phyloP scores from a whole-genome alignment of 2,329 filamentous ascomycete genomes.

The Rhinocladiella mackenziei region DNA sequence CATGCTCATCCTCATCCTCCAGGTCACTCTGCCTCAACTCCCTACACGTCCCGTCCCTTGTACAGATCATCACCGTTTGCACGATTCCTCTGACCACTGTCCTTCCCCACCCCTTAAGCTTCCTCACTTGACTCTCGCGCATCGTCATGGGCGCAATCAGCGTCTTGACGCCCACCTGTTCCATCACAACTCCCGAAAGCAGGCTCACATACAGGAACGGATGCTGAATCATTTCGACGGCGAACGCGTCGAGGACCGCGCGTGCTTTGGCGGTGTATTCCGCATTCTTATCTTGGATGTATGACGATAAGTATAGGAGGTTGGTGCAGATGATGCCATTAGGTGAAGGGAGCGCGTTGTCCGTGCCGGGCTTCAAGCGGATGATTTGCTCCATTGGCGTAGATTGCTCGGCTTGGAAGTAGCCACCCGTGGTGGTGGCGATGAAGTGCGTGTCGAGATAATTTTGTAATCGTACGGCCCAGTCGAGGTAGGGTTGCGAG shows the following conservation, averaged over 20 bases:
- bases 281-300: slow-evolving; percentile 65
- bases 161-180: slow-evolving; percentile 64
- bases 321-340: slow-evolving; percentile 87
- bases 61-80: slow-evolving; percentile 27
- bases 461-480: slow-evolving; percentile 74
- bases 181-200: slow-evolving; percentile 69
- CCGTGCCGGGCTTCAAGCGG: slow-evolving; percentile 91
- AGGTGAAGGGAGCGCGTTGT: slow-evolving; percentile 81
- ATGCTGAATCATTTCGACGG: slow-evolving; percentile 86
- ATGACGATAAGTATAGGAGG: slow-evolving; percentile 70
- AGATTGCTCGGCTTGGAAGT: slow-evolving; percentile 23
- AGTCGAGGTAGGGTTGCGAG: slow-evolving; percentile 69
- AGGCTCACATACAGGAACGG: slow-evolving; percentile 86
- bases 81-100: slow-evolving; percentile 26
- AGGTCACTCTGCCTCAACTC: slow-evolving; percentile 25
- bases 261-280: slow-evolving; percentile 50
- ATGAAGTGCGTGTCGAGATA: slow-evolving; percentile 74
- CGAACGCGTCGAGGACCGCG: slow-evolving; percentile 77
- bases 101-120: slow-evolving; percentile 26
- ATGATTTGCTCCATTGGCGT: slow-evolving; percentile 43
- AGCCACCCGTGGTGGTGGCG: slow-evolving; percentile 47
- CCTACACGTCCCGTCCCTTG: slow-evolving; percentile 22
- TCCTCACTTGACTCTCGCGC: slow-evolving; percentile 20
- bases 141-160: slow-evolving; percentile 43
- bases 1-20: slow-evolving; percentile 23